Evolutionary conservation across 257 asterid genomes (phyloP).

Genomic region (Solanum piurae): DNA sequence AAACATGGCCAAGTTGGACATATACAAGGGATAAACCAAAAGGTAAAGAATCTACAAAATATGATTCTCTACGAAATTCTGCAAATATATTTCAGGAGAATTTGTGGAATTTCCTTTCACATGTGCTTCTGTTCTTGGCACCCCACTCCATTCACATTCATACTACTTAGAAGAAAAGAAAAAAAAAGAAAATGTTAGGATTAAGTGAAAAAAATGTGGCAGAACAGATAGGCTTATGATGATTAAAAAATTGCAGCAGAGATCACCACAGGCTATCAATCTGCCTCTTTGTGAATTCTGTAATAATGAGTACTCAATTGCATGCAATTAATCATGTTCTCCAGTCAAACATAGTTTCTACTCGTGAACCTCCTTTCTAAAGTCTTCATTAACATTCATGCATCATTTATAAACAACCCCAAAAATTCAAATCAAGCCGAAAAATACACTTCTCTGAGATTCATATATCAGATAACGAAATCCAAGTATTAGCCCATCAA

Average conservation of each 20-base stretch:
- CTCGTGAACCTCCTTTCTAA: background rate
- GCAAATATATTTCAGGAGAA: background rate
- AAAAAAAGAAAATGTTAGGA: background rate
- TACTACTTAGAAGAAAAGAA: background rate
- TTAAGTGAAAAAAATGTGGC: background rate
- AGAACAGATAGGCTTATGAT: background rate
- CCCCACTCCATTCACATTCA: background rate
- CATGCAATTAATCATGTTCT: background rate
- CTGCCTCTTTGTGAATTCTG: background rate
- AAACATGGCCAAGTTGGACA: background rate
- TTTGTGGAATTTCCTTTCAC: background rate
- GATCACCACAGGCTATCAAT: background rate
- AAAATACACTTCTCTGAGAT: background rate
- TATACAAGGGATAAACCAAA: background rate
- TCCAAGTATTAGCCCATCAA: background rate
- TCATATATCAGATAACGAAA: background rate
- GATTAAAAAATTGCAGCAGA: background rate
- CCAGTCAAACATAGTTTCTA: background rate
- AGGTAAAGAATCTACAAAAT: background rate
- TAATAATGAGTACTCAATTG: background rate
- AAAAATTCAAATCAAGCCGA: background rate
- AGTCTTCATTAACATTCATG: background rate
- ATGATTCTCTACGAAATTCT: background rate
- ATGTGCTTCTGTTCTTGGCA: background rate
- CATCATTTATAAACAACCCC: background rate